These are phyloP conservation scores for Aquilaria yunnanensis DNA, from an alignment of 345 rosid genomes.

Conservation along the genomic window DNA sequence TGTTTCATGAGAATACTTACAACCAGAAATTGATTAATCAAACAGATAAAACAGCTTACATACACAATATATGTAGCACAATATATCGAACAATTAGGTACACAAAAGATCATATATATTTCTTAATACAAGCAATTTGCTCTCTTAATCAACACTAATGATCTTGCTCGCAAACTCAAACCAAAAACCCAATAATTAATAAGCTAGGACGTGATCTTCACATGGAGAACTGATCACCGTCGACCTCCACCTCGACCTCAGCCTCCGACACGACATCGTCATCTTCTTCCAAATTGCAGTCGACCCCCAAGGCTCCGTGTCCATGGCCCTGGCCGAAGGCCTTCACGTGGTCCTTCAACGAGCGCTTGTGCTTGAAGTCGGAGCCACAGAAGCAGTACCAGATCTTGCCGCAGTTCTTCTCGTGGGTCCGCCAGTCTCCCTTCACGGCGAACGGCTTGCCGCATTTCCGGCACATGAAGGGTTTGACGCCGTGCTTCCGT, in stretches of 20 bases:
- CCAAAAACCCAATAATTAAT: too few species aligned
- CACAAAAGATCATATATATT: too few species aligned
- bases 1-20: too few species aligned
- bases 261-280: constrained; percentile 56
- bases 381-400: constrained; percentile 81
- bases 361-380: constrained; percentile 77
- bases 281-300: constrained; percentile 38
- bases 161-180: too few species aligned
- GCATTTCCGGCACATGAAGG: constrained; percentile 69
- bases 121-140: too few species aligned
- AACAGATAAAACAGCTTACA: too few species aligned
- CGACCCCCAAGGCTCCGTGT: constrained; percentile 45
- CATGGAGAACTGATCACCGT: constrained; percentile 9
- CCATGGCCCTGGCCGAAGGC: constrained; percentile 81
- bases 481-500: constrained; percentile 70
- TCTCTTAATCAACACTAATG: too few species aligned
- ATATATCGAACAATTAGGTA: too few species aligned
- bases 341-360: constrained; percentile 67
- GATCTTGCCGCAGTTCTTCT: constrained; percentile 78
- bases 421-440: constrained; percentile 89
- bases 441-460: constrained; percentile 69
- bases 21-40: too few species aligned
- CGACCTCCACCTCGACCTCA: constrained; percentile 20
- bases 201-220: neutral
- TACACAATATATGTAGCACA: too few species aligned